phyloP scores from a whole-genome alignment of 164 flowering plant genomes.

The Aristolochia californica region DNA sequence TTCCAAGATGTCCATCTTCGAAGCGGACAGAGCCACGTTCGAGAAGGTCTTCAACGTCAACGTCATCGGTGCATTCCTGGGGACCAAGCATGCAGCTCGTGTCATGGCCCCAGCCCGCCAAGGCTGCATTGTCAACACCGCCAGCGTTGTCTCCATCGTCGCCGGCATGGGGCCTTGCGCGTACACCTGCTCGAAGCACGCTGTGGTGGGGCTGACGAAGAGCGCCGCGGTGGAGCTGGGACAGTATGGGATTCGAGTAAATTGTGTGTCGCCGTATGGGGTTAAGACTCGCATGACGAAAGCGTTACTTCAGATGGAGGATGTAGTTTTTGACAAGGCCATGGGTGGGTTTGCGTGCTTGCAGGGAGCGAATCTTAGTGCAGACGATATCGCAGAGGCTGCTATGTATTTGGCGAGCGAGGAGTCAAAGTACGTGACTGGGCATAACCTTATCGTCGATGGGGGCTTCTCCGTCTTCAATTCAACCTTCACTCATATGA shows the following conservation, averaged over 20 bases:
- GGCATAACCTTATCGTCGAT: slow-evolving; percentile 75
- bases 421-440: slow-evolving; percentile 60
- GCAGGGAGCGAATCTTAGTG: slow-evolving; percentile 38
- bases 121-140: slow-evolving; percentile 61
- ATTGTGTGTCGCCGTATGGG: slow-evolving; percentile 80
- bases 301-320: slow-evolving; percentile 45
- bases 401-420: slow-evolving; percentile 64
- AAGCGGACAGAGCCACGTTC: slow-evolving; percentile 33
- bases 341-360: slow-evolving; percentile 33
- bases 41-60: slow-evolving; percentile 33
- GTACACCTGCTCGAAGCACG: slow-evolving; percentile 60
- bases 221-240: slow-evolving; percentile 71
- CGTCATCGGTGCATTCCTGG: slow-evolving; percentile 44
- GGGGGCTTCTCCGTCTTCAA: too few relatives aligned
- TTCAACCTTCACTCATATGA: too few relatives aligned
- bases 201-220: slow-evolving; percentile 50
- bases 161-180: slow-evolving; percentile 67
- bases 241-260: slow-evolving; percentile 62
- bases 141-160: slow-evolving; percentile 67
- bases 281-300: slow-evolving; percentile 75
- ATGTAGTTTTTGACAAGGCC: slow-evolving; percentile 16
- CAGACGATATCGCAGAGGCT: slow-evolving; percentile 54
- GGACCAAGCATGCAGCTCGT: slow-evolving; percentile 53
- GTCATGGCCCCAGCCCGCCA: too few relatives aligned
- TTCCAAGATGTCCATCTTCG: slow-evolving; percentile 48